phyloP scores from a whole-genome alignment of 371 early-diverging fungal species.

The Enteropsectra breve region DNA sequence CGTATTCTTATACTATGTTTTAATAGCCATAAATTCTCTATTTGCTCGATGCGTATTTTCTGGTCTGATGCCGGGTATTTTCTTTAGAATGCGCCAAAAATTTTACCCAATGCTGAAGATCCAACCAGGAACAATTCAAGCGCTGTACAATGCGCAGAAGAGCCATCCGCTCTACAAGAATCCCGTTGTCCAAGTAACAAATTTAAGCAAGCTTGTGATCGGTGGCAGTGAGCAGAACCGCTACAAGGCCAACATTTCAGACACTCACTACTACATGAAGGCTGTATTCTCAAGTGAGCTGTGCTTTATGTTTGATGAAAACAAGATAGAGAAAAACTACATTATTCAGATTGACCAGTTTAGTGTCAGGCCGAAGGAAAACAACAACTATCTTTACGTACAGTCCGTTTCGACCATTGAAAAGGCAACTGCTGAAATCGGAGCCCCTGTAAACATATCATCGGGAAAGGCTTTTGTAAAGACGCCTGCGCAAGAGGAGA shows the following conservation, averaged over 20 bases:
- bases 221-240: slow-evolving; percentile 21
- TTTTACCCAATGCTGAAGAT: slow-evolving; percentile 23
- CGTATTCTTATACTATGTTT: too few relatives aligned
- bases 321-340: slow-evolving; percentile 12
- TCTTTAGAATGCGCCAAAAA: too few relatives aligned
- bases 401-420: slow-evolving; percentile 29
- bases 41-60: too few relatives aligned
- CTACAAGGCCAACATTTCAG: slow-evolving; percentile 37
- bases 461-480: slow-evolving; percentile 6
- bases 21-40: too few relatives aligned
- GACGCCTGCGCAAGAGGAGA: not conserved
- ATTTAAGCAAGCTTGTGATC: slow-evolving; percentile 6
- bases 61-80: too few relatives aligned
- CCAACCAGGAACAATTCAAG: slow-evolving; percentile 48
- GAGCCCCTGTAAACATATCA: slow-evolving; percentile 31
- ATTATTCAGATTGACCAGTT: slow-evolving; percentile 44
- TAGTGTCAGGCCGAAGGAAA: slow-evolving; percentile 26
- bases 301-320: slow-evolving; percentile 29
- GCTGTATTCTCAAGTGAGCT: slow-evolving; percentile 38
- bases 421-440: slow-evolving; percentile 36
- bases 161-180: slow-evolving; percentile 35
- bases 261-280: slow-evolving; percentile 46
- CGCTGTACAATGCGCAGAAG: slow-evolving; percentile 42
- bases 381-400: slow-evolving; percentile 43
- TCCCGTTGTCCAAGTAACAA: slow-evolving; percentile 48